A percentile compares a stretch with the other conserved stretches of the same genome.
These are phyloP conservation scores for Botrytis porri DNA, from an alignment of 2,329 filamentous ascomycete genomes.

Conservation along the genomic window DNA sequence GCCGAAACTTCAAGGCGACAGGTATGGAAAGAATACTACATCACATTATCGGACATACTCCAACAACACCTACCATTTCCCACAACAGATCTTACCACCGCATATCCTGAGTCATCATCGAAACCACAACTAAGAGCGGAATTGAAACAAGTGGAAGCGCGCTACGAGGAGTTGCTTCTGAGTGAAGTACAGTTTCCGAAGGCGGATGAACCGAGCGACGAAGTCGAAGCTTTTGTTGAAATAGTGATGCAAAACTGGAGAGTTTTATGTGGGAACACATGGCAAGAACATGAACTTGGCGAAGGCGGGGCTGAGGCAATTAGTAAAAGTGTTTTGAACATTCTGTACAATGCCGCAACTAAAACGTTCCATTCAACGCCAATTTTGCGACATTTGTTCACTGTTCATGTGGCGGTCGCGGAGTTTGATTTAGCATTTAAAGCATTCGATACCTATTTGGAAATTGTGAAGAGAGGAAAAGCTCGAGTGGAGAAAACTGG, in stretches of 20 bases:
- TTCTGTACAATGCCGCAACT: conserved; percentile 83
- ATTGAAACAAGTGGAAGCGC: conserved; percentile 72
- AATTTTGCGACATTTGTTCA: conserved; percentile 82
- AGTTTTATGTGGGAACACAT: conserved; percentile 73
- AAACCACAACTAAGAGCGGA: conserved; percentile 69
- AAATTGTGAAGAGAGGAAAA: conserved; percentile 82
- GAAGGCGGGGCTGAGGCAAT: conserved; percentile 74
- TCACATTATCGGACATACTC: conserved; percentile 72
- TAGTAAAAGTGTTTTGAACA: conserved; percentile 76
- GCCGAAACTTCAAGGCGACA: conserved; percentile 60
- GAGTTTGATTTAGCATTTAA: conserved; percentile 92
- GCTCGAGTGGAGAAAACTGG: conserved; percentile 78
- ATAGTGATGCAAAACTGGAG: conserved; percentile 83
- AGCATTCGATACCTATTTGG: conserved; percentile 87
- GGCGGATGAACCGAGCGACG: conserved; percentile 72
- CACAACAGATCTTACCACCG: conserved; percentile 42
- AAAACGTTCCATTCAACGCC: conserved; percentile 95
- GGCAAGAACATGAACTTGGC: conserved; percentile 78
- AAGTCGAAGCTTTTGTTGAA: conserved; percentile 79
- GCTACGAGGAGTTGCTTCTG: conserved; percentile 77
- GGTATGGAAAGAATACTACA: conserved; percentile 85
- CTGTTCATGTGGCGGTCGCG: conserved; percentile 79
- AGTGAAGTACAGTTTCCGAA: conserved; percentile 79
- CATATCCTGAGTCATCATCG: conserved; percentile 50
- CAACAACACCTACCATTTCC: conserved; percentile 62